Conservation (phyloP, 805 yeast species). For the Candida pseudofarinosa region DNA sequence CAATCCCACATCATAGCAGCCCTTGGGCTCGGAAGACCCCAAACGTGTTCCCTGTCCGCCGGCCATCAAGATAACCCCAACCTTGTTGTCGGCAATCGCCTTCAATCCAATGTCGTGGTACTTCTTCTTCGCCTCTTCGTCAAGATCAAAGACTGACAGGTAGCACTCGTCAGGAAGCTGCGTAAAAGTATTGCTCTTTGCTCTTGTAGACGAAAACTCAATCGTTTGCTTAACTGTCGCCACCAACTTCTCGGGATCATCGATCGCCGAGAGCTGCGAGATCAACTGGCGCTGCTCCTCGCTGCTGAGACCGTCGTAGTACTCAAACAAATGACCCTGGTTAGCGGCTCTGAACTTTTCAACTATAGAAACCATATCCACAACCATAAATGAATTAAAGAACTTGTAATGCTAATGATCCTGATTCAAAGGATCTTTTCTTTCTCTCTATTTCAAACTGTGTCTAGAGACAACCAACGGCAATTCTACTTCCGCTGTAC, state of each 20-base stretch:
- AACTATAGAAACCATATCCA: constrained; percentile 7
- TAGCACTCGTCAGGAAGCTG: constrained; percentile 46
- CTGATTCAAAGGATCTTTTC: too few relatives aligned
- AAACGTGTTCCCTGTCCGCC: constrained; percentile 98
- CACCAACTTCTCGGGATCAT: constrained; percentile 39
- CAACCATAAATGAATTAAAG: too few relatives aligned
- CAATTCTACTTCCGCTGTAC: too few relatives aligned
- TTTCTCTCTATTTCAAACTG: too few relatives aligned
- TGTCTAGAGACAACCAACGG: too few relatives aligned
- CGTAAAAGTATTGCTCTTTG: constrained; percentile 26
- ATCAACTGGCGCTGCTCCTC: constrained; percentile 33
- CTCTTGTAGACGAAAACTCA: constrained; percentile 24
- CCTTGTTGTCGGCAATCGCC: constrained; percentile 67
- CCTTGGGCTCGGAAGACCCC: constrained; percentile 89
- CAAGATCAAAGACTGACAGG: constrained; percentile 48
- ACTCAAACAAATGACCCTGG: constrained; percentile 51
- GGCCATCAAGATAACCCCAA: constrained; percentile 89
- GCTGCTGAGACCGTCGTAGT: constrained; percentile 36
- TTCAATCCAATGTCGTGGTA: constrained; percentile 58
- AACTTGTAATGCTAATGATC: too few relatives aligned
- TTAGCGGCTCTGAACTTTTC: constrained; percentile 41
- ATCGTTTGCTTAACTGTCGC: constrained; percentile 46
- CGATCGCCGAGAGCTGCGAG: constrained; percentile 38
- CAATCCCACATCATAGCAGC: constrained; percentile 83
- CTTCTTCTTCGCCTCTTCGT: constrained; percentile 18